Evolutionary conservation across 768 basidiomycete genomes (phyloP).

Genomic region (Termitomyces sp.): DNA sequence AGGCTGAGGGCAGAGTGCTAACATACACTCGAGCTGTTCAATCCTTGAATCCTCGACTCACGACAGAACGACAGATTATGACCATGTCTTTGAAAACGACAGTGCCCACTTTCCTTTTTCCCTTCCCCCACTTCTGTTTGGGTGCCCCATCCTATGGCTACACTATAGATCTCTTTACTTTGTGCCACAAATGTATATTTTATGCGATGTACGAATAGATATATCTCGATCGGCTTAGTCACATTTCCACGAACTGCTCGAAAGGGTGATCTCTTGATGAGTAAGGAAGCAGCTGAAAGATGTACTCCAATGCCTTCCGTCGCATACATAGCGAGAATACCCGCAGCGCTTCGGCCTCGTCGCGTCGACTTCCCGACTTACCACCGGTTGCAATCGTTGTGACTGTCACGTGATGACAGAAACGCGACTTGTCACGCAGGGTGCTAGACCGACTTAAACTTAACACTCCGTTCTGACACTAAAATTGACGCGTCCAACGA

Average conservation of each 20-base stretch:
- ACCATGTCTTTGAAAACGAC: background rate
- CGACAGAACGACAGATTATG: conserved; percentile 5
- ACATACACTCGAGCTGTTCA: background rate
- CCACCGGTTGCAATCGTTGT: background rate
- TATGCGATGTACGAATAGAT: conserved; percentile 8
- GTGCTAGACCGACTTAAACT: background rate
- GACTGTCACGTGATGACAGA: background rate
- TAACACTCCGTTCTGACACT: background rate
- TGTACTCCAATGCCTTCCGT: too few species aligned
- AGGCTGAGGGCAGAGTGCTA: conserved; percentile 14
- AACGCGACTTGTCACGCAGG: conserved; percentile 14
- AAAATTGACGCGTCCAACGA: conserved; percentile 16
- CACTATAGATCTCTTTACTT: background rate
- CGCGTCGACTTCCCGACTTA: too few species aligned
- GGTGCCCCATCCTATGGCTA: background rate
- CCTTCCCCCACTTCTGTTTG: background rate
- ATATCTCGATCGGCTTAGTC: background rate
- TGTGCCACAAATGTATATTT: conserved; percentile 1
- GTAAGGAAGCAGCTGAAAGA: background rate
- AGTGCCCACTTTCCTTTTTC: background rate
- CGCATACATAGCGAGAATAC: too few species aligned
- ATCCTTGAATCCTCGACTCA: background rate
- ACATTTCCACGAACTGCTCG: too few species aligned
- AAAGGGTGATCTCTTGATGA: background rate
- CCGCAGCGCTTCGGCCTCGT: too few species aligned